Percentiles rank a stretch among this genome's conserved stretches.
Evolutionary conservation across 2,329 filamentous ascomycete genomes (phyloP).

Genomic region (Cordyceps cateniannulata): DNA sequence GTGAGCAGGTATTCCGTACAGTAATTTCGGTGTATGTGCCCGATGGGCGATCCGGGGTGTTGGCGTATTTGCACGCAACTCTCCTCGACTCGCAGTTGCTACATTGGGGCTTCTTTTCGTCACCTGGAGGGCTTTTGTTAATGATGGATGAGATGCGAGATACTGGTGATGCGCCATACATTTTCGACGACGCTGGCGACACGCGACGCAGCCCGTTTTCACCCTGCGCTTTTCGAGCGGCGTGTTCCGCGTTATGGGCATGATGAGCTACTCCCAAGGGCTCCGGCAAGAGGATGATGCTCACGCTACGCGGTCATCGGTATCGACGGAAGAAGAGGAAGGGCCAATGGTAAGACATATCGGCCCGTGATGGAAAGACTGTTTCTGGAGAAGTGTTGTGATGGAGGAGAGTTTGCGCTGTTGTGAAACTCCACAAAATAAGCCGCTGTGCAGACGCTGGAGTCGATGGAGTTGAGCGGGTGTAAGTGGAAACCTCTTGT

Average conservation of each 20-base stretch:
- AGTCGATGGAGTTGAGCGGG: neutral
- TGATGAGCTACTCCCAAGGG: neutral
- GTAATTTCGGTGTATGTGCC: conserved; percentile 11
- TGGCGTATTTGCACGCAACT: conserved; percentile 14
- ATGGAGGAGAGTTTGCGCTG: neutral
- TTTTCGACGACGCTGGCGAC: conserved; percentile 17
- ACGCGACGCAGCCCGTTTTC: conserved; percentile 17
- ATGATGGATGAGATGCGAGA: too few species aligned
- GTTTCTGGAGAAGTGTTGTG: neutral
- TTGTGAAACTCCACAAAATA: neutral
- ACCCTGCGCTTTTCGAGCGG: conserved; percentile 18
- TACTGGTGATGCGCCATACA: conserved; percentile 5
- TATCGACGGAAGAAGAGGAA: neutral
- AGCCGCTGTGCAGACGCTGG: neutral
- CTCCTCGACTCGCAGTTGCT: conserved; percentile 15
- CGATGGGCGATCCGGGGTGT: neutral
- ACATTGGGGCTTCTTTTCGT: conserved; percentile 18
- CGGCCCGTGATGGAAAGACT: neutral
- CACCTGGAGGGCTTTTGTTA: conserved; percentile 8
- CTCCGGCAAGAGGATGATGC: neutral
- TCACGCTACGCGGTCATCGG: neutral
- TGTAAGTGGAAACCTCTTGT: neutral
- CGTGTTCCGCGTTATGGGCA: conserved; percentile 16
- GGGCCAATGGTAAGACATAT: neutral
- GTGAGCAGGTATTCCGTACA: too few species aligned